Percentiles rank a stretch among this genome's conserved stretches.
phyloP scores from a whole-genome alignment of 2,329 filamentous ascomycete species.

The Hymenoscyphus infarciens region DNA sequence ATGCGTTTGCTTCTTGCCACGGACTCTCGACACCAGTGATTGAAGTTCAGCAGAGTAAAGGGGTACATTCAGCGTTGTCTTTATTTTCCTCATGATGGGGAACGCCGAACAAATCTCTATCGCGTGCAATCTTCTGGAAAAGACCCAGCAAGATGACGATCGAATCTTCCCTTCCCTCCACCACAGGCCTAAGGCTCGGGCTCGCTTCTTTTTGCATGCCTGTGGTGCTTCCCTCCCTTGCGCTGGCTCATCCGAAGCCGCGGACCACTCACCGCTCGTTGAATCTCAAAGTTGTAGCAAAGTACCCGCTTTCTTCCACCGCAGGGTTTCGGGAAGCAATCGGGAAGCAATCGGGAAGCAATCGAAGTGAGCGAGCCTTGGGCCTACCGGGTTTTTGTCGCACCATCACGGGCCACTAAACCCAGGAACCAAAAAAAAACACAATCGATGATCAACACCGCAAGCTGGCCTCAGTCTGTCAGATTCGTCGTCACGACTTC shows the following conservation, averaged over 20 bases:
- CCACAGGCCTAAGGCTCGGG: no score
- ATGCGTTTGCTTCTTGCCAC: background rate
- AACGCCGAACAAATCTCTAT: background rate
- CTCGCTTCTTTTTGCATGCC: no score
- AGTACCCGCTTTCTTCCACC: background rate
- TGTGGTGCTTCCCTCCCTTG: no score
- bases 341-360: background rate
- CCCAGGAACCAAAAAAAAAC: background rate
- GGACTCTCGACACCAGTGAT: background rate
- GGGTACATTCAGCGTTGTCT: background rate
- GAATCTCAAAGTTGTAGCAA: background rate
- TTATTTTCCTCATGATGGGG: background rate
- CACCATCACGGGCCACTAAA: background rate
- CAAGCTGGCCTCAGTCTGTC: background rate
- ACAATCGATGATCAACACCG: background rate
- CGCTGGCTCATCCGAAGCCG: slow-evolving; percentile 2
- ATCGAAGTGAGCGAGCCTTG: background rate
- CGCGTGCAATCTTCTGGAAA: background rate
- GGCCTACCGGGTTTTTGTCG: background rate
- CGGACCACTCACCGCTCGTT: background rate
- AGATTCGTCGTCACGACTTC: background rate
- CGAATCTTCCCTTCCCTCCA: background rate
- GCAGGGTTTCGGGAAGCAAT: background rate
- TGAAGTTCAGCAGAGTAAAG: background rate
- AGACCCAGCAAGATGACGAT: background rate